These are phyloP conservation scores for Astrothelium subdiscretum DNA, from an alignment of 495 filamentous ascomycete genomes.

Conservation along the genomic window DNA sequence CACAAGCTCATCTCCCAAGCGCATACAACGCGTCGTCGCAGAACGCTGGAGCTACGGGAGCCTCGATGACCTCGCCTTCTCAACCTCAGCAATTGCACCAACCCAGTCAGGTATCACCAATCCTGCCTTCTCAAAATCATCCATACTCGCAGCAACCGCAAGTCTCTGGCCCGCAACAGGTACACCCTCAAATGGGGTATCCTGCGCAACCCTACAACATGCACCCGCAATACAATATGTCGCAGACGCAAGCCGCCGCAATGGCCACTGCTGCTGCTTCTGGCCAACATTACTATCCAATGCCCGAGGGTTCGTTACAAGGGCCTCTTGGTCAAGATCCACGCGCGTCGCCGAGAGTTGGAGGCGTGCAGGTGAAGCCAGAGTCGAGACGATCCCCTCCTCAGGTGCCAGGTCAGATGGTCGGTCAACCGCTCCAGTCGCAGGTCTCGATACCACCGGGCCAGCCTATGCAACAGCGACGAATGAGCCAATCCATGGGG, in stretches of 20 bases:
- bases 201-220: slow-evolving; percentile 43
- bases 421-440: slow-evolving; percentile 17
- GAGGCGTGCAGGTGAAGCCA: slow-evolving; percentile 42
- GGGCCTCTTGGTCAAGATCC: slow-evolving; percentile 26
- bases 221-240: slow-evolving; percentile 45
- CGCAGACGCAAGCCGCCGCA: slow-evolving; percentile 49
- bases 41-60: background rate
- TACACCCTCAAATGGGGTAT: slow-evolving; percentile 38
- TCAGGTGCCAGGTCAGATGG: slow-evolving; percentile 38
- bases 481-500: slow-evolving; percentile 48
- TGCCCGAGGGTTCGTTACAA: slow-evolving; percentile 43
- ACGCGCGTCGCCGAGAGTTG: slow-evolving; percentile 50
- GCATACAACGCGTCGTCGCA: slow-evolving; percentile 1
- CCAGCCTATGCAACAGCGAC: slow-evolving; percentile 32
- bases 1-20: background rate
- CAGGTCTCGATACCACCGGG: slow-evolving; percentile 24
- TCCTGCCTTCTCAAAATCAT: background rate
- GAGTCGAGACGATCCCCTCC: slow-evolving; percentile 44
- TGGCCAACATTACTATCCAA: slow-evolving; percentile 43
- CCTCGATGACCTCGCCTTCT: background rate
- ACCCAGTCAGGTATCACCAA: background rate
- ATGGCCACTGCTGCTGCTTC: slow-evolving; percentile 64
- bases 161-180: background rate
- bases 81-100: slow-evolving; percentile 1
- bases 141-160: background rate